Conservation (phyloP, 345 rosid genomes). For the Heritiera fomes region DNA sequence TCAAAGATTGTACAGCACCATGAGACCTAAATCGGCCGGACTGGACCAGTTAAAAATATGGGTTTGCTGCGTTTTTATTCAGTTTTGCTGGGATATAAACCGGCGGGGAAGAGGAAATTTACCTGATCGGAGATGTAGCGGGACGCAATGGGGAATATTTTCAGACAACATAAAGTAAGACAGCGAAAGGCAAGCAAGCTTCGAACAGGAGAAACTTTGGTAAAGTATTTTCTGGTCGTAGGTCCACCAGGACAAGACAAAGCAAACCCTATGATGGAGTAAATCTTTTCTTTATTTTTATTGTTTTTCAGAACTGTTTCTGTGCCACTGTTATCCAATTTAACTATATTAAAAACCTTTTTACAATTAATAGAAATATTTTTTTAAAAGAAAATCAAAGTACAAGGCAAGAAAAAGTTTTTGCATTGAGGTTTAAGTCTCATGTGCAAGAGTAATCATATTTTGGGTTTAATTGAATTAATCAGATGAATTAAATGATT, state of each 20-base stretch:
- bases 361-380: too few relatives aligned
- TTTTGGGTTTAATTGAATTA: too few relatives aligned
- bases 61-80: not conserved
- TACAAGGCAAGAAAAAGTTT: too few relatives aligned
- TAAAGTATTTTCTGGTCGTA: slow-evolving; percentile 10
- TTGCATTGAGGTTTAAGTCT: too few relatives aligned
- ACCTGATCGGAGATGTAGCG: slow-evolving; percentile 33
- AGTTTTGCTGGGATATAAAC: not conserved
- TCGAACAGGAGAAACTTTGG: not conserved
- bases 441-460: too few relatives aligned
- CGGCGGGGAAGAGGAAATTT: not conserved
- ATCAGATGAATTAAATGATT: too few relatives aligned
- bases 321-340: too few relatives aligned
- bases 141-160: not conserved
- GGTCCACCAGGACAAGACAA: not conserved
- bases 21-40: not conserved
- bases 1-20: not conserved
- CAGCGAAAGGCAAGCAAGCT: not conserved
- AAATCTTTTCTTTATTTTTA: not conserved
- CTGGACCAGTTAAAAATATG: not conserved
- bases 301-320: too few relatives aligned
- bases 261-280: not conserved
- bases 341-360: too few relatives aligned
- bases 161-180: not conserved
- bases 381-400: too few relatives aligned